Evolutionary conservation across 805 yeast species (phyloP).

Genomic region (Diddensiella santjacobensis): DNA sequence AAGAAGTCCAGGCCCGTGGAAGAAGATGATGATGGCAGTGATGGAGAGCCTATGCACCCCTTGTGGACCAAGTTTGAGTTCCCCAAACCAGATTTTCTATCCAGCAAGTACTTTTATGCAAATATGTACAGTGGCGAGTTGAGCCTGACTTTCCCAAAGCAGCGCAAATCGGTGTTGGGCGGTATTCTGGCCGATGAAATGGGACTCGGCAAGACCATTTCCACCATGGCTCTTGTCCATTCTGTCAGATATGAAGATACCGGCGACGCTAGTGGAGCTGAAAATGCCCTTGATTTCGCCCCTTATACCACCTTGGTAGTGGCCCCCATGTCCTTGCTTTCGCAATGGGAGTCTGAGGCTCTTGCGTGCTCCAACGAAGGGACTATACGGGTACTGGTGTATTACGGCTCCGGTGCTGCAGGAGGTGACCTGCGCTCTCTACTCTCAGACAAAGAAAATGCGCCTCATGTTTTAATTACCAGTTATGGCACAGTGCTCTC

Average conservation of each 20-base stretch:
- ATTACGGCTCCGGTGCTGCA: conserved; percentile 64
- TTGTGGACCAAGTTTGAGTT: conserved; percentile 76
- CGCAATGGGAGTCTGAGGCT: conserved; percentile 89
- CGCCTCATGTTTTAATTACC: conserved; percentile 72
- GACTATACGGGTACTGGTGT: conserved; percentile 41
- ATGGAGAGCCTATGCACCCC: conserved; percentile 62
- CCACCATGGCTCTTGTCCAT: conserved; percentile 69
- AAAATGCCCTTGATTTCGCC: conserved; percentile 39
- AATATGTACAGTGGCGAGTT: conserved; percentile 79
- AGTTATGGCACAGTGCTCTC: conserved; percentile 83
- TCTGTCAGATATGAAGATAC: conserved; percentile 30
- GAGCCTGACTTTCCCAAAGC: conserved; percentile 60
- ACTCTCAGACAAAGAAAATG: conserved; percentile 39
- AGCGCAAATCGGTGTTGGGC: conserved; percentile 61
- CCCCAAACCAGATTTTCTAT: conserved; percentile 52
- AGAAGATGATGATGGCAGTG: conserved; percentile 36
- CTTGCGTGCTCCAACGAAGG: conserved; percentile 41
- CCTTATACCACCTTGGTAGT: conserved; percentile 69
- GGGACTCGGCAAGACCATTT: conserved; percentile 94
- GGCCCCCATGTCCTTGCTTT: conserved; percentile 85
- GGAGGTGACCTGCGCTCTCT: conserved; percentile 43
- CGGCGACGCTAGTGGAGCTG: conserved; percentile 1
- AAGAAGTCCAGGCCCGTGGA: conserved; percentile 23
- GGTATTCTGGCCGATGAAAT: conserved; percentile 94
- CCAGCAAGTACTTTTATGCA: conserved; percentile 53